Conservation (phyloP, 768 basidiomycete species). For the Kwoniella sp. region DNA sequence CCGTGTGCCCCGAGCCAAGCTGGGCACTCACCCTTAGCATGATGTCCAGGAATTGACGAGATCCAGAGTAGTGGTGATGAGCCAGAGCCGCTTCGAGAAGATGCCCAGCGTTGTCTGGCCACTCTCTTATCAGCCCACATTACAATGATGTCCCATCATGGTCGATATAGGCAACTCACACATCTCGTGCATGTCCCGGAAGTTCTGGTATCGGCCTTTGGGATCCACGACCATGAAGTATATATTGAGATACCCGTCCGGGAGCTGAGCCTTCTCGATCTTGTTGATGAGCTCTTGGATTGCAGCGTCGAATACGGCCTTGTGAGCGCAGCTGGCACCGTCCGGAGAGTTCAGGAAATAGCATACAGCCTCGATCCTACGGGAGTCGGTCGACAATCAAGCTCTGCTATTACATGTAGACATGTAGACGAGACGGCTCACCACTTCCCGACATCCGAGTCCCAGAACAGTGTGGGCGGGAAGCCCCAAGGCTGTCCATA, state of each 20-base stretch:
- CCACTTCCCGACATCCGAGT: slow-evolving; percentile 44
- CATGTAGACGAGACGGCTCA: neutral
- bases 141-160: neutral
- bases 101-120: slow-evolving; percentile 43
- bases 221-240: slow-evolving; percentile 41
- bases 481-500: slow-evolving; percentile 21
- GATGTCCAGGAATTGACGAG: slow-evolving; percentile 38
- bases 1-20: neutral
- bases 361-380: slow-evolving; percentile 38
- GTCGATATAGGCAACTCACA: too few relatives aligned
- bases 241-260: slow-evolving; percentile 41
- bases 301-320: slow-evolving; percentile 19
- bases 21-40: slow-evolving; percentile 38
- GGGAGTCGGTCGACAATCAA: neutral
- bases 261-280: slow-evolving; percentile 43
- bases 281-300: slow-evolving; percentile 37
- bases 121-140: neutral
- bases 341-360: slow-evolving; percentile 37
- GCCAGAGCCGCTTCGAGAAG: slow-evolving; percentile 39
- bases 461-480: slow-evolving; percentile 41
- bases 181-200: slow-evolving; percentile 43
- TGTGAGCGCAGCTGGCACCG: slow-evolving; percentile 11
- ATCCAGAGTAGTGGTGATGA: slow-evolving; percentile 33
- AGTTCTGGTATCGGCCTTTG: slow-evolving; percentile 36
- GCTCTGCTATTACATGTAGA: too few relatives aligned